Evolutionary conservation across 306 rosid species (phyloP), one percentile per base, ranked within the genome.

Genomic region (Arachis stenosperma): DNA sequence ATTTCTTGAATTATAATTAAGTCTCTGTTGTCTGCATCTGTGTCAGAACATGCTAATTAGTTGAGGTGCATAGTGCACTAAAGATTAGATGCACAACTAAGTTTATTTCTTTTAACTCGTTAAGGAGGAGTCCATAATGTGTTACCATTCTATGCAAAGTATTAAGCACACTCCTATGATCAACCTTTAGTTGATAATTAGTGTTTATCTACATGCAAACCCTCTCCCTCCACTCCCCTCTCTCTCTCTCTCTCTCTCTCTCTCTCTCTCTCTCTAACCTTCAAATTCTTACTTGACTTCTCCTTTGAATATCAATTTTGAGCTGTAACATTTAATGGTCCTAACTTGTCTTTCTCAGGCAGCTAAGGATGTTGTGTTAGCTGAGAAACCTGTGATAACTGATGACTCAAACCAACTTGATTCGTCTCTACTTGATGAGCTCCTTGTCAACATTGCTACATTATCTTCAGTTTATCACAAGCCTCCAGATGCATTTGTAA

Each of bases 361-460:
- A 67, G 99, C 99, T 30, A 94, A 94, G 96, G 99, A 91, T 87
- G 97, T 94, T 75, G 99, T 94, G 82, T 83, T 94, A 72, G 97
- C 99, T 46, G 99, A 94, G 93, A 94, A 94, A 82, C 99, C 97
- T 54, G 96, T 94, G 78, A 94, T 94, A 78, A 85, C 90, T 33
- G 99, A 94, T 67, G 99, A 91, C 77, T 91, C 99, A 57, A 94
- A 94, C 84, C 91, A 87, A 76, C 90, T 94, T 67, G 99, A 94
- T 75, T 22, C 98, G 22, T 69, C 98, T 44, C 98, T 94, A 65
- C 97, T 94, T 75, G 99, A 91, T 69, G 99, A 91, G 85, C 98
- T 94, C 61, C 99, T 91, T 69, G 93, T 96, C 78, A 91, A 94
- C 88, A 87, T 94, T 83, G 98, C 99, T 61, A 94, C 99, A 9